Percentiles rank a stretch among this genome's conserved stretches.
These are phyloP conservation scores for Pestalotiopsis sp. DNA, from an alignment of 2,329 filamentous ascomycete genomes.

Conservation along the genomic window DNA sequence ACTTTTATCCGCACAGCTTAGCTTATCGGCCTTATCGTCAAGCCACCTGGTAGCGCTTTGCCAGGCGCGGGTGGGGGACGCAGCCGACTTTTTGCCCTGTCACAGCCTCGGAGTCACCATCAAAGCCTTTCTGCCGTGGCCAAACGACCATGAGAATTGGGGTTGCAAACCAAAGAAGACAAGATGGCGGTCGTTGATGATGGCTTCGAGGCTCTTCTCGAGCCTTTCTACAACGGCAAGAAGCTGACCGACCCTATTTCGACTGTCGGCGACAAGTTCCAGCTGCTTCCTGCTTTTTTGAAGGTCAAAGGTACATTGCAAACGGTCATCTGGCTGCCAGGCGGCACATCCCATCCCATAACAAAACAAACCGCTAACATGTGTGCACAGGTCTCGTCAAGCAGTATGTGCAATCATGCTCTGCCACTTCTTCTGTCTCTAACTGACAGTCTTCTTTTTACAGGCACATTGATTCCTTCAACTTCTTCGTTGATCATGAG, in stretches of 20 bases:
- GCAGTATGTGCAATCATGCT: slow-evolving; percentile 55
- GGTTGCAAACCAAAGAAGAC: slow-evolving; percentile 9
- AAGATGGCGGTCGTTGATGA: slow-evolving; percentile 61
- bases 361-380: slow-evolving; percentile 18
- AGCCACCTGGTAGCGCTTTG: neutral
- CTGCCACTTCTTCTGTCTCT: neutral
- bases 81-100: neutral
- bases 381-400: slow-evolving; percentile 71
- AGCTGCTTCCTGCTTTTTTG: slow-evolving; percentile 93
- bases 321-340: slow-evolving; percentile 5
- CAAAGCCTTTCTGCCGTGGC: neutral
- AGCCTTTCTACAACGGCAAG: slow-evolving; percentile 71
- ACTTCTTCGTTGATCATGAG: slow-evolving; percentile 96
- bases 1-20: slow-evolving; percentile 2
- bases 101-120: slow-evolving; percentile 8
- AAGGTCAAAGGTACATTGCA: slow-evolving; percentile 78
- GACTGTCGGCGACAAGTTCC: slow-evolving; percentile 86
- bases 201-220: slow-evolving; percentile 67
- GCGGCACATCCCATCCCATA: slow-evolving; percentile 23
- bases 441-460: neutral
- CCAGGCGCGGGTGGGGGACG: slow-evolving; percentile 5
- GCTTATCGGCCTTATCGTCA: slow-evolving; percentile 10
- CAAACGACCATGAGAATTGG: slow-evolving; percentile 11
- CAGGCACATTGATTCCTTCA: slow-evolving; percentile 93
- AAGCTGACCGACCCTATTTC: slow-evolving; percentile 67